Percentiles rank a stretch among this genome's conserved stretches.
phyloP scores from a whole-genome alignment of 2,329 filamentous ascomycete species.

The Stagonosporopsis rhizophila region DNA sequence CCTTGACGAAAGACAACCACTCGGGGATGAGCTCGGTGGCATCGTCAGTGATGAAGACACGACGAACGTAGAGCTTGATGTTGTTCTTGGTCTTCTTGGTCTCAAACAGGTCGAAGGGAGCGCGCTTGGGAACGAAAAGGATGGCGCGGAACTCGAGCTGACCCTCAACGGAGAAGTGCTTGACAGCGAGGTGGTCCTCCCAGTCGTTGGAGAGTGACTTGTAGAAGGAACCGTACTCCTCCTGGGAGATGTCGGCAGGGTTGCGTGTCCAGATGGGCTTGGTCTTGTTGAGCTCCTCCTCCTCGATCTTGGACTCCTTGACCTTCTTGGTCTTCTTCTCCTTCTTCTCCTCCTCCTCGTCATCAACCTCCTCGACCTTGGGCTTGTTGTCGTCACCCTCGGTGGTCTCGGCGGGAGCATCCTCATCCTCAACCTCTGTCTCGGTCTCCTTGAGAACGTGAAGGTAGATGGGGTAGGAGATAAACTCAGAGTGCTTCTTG shows the following conservation, averaged over 20 bases:
- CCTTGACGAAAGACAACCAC: slow-evolving; percentile 99
- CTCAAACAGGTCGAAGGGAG: slow-evolving; percentile 99
- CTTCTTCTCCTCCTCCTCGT: slow-evolving; percentile 86
- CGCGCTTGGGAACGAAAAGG: slow-evolving; percentile 99
- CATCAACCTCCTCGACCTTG: slow-evolving; percentile 92
- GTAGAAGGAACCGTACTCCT: slow-evolving; percentile 99
- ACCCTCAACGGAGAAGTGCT: slow-evolving; percentile 99
- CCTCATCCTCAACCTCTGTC: slow-evolving; percentile 97
- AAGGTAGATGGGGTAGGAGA: slow-evolving; percentile 99
- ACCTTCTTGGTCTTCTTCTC: slow-evolving; percentile 98
- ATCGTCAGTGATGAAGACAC: slow-evolving; percentile 99
- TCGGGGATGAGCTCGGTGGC: slow-evolving; percentile 98
- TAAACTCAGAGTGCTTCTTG: slow-evolving; percentile 99
- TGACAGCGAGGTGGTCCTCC: slow-evolving; percentile 99
- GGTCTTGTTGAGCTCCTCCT: slow-evolving; percentile 99
- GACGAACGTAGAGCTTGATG: slow-evolving; percentile 99
- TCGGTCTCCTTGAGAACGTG: slow-evolving; percentile 99
- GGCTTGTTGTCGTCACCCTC: slow-evolving; percentile 92
- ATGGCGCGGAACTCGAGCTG: slow-evolving; percentile 99
- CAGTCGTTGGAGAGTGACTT: slow-evolving; percentile 99
- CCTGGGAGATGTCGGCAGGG: slow-evolving; percentile 89
- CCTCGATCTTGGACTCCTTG: slow-evolving; percentile 98
- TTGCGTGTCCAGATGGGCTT: slow-evolving; percentile 99
- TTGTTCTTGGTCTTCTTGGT: slow-evolving; percentile 99
- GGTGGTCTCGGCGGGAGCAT: slow-evolving; percentile 68